These are phyloP conservation scores for Cladorrhinum sp. DNA, from an alignment of 2,329 filamentous ascomycete species.

Conservation along the genomic window DNA sequence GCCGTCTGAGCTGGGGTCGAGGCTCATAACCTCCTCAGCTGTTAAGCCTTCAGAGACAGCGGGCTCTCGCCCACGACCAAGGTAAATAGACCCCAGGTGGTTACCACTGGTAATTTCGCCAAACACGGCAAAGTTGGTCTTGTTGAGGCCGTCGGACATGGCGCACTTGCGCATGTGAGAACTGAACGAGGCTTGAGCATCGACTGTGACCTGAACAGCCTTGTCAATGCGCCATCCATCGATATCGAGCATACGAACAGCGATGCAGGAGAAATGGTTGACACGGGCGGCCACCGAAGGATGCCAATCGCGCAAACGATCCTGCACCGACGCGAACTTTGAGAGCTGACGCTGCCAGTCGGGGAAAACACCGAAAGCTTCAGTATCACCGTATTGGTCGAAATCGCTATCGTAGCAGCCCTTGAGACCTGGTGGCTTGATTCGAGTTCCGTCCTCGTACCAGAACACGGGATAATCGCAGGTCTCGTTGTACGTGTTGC, in stretches of 20 bases:
- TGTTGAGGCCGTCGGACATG: conserved; percentile 43
- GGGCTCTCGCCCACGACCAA: conserved; percentile 57
- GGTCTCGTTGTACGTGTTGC: conserved; percentile 49
- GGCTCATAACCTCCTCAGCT: conserved; percentile 45
- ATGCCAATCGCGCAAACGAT: conserved; percentile 63
- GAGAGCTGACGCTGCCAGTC: conserved; percentile 63
- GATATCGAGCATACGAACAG: conserved; percentile 61
- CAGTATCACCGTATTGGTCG: conserved; percentile 61
- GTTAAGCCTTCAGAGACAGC: conserved; percentile 36
- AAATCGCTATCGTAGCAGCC: conserved; percentile 64
- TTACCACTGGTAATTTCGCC: conserved; percentile 64
- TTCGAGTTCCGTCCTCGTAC: conserved; percentile 48
- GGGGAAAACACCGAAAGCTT: conserved; percentile 61
- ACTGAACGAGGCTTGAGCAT: conserved; percentile 58
- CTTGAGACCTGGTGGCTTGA: conserved; percentile 45
- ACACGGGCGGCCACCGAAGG: conserved; percentile 56
- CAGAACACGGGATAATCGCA: conserved; percentile 62
- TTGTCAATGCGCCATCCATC: conserved; percentile 68
- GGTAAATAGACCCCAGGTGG: conserved; percentile 56
- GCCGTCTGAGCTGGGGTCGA: conserved; percentile 37
- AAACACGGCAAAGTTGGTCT: conserved; percentile 62
- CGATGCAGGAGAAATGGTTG: conserved; percentile 60
- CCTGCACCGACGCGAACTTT: conserved; percentile 66
- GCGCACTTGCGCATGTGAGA: conserved; percentile 57
- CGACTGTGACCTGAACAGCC: conserved; percentile 61